Evolutionary conservation across 352 stramenopile species (phyloP).

Genomic region (Pythium dissotocum): DNA sequence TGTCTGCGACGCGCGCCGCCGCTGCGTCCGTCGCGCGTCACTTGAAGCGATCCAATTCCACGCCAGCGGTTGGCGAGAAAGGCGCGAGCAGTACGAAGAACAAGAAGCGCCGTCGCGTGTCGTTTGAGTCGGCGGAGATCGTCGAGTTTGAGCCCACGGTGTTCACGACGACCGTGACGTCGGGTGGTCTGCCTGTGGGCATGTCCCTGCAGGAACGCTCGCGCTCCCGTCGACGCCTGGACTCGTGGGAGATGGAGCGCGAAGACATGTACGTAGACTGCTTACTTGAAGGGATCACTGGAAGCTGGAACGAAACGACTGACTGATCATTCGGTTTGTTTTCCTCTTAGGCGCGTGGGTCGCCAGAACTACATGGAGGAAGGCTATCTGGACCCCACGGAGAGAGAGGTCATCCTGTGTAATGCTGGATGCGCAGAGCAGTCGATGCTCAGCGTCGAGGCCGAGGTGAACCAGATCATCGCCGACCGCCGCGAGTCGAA

Average conservation of each 20-base stretch:
- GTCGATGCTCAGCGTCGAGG: conserved; percentile 70
- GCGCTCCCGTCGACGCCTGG: conserved; percentile 66
- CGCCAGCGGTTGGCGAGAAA: neutral
- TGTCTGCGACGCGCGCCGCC: conserved; percentile 3
- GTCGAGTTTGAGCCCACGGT: conserved; percentile 85
- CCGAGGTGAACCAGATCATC: conserved; percentile 85
- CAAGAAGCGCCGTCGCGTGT: conserved; percentile 71
- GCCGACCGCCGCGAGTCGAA: conserved; percentile 79
- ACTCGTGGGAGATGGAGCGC: conserved; percentile 81
- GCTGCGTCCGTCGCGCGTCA: neutral
- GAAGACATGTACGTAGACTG: conserved; percentile 52
- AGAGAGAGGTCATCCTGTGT: conserved; percentile 75
- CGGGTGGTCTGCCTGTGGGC: conserved; percentile 70
- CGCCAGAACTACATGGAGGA: conserved; percentile 88
- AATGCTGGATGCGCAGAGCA: conserved; percentile 76
- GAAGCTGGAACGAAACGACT: neutral
- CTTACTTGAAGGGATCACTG: neutral
- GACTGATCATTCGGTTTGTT: conserved; percentile 8
- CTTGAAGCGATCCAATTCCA: conserved; percentile 22
- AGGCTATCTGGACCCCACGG: conserved; percentile 76
- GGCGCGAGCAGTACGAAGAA: conserved; percentile 30
- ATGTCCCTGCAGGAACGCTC: conserved; percentile 80
- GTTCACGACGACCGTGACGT: conserved; percentile 82
- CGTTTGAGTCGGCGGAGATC: conserved; percentile 81
- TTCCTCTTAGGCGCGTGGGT: conserved; percentile 48